A percentile compares a stretch with the other conserved stretches of the same genome.
Conservation (phyloP, 2,329 filamentous ascomycete species). For the Apiospora malaysiana region DNA sequence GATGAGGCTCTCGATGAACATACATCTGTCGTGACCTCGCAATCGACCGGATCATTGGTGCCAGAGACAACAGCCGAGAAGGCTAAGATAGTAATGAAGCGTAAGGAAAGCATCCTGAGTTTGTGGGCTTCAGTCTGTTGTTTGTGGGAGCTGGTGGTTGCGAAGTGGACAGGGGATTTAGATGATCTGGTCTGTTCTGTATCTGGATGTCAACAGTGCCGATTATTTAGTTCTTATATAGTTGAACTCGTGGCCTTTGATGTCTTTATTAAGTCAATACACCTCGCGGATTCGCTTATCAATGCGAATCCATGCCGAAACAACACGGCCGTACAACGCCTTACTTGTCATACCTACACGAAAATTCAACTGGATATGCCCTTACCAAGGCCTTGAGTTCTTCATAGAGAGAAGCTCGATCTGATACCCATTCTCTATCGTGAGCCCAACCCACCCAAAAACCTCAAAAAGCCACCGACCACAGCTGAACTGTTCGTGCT, state of each 20-base stretch:
- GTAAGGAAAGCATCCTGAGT: not conserved
- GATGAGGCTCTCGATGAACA: not conserved
- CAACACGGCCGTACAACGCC: not conserved
- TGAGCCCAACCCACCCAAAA: not conserved
- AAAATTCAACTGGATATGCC: not conserved
- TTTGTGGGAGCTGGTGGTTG: not conserved
- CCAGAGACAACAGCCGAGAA: not conserved
- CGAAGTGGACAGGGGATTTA: not conserved
- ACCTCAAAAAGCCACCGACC: not conserved
- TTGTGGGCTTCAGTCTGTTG: not conserved
- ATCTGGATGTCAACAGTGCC: not conserved
- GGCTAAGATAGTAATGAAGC: not conserved
- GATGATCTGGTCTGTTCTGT: not conserved
- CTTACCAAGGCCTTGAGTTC: not conserved
- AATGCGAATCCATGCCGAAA: not conserved
- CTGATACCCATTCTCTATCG: not conserved
- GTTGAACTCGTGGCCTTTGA: not conserved
- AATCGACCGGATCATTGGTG: not conserved
- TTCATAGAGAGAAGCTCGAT: not conserved
- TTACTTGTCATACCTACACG: not conserved
- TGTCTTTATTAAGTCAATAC: not conserved
- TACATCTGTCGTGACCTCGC: not conserved
- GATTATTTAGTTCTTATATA: not conserved
- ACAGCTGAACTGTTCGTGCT: not conserved
- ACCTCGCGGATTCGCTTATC: too few species aligned